A percentile compares a stretch with the other conserved stretches of the same genome.
phyloP scores from a whole-genome alignment of 345 rosid genomes.

The Fremontodendron californicum region DNA sequence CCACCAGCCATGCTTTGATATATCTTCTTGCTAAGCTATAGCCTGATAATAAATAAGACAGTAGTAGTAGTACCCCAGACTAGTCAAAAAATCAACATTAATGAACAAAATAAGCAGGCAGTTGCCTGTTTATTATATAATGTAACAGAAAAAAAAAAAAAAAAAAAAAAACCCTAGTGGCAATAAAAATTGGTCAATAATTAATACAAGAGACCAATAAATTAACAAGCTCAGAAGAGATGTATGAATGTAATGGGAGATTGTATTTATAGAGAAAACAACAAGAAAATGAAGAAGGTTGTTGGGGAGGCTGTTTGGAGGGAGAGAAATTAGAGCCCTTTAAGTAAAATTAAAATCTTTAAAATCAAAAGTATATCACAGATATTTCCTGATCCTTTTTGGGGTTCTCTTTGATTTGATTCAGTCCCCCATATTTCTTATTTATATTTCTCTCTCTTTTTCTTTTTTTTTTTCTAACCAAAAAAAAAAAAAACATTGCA shows the following conservation, averaged over 20 bases:
- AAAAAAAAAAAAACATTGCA: neutral
- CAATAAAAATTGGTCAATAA: neutral
- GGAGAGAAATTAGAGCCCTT: neutral
- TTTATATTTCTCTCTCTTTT: neutral
- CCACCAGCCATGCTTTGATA: slow-evolving; percentile 17
- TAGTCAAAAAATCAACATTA: neutral
- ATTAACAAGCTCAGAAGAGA: slow-evolving; percentile 35
- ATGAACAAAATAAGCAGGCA: too few relatives aligned
- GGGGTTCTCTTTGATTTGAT: slow-evolving; percentile 36
- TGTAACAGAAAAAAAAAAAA: too few relatives aligned
- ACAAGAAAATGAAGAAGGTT: slow-evolving; percentile 4
- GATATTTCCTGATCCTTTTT: slow-evolving; percentile 60
- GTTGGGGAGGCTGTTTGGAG: slow-evolving; percentile 8
- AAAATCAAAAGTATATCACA: slow-evolving; percentile 45
- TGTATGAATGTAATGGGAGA: slow-evolving; percentile 22
- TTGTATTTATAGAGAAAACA: slow-evolving; percentile 27
- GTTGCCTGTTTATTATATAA: too few relatives aligned
- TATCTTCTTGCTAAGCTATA: neutral
- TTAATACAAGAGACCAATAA: slow-evolving; percentile 7
- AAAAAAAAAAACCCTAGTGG: too few relatives aligned
- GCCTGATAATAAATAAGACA: neutral
- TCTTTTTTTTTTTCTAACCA: neutral
- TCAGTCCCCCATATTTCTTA: slow-evolving; percentile 16
- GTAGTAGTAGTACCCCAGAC: neutral
- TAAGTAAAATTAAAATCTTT: neutral